A percentile compares a stretch with the other conserved stretches of the same genome.
These are phyloP conservation scores for Aegilops sharonensis DNA, from an alignment of 176 grass and related monocot genomes.

Conservation along the genomic window DNA sequence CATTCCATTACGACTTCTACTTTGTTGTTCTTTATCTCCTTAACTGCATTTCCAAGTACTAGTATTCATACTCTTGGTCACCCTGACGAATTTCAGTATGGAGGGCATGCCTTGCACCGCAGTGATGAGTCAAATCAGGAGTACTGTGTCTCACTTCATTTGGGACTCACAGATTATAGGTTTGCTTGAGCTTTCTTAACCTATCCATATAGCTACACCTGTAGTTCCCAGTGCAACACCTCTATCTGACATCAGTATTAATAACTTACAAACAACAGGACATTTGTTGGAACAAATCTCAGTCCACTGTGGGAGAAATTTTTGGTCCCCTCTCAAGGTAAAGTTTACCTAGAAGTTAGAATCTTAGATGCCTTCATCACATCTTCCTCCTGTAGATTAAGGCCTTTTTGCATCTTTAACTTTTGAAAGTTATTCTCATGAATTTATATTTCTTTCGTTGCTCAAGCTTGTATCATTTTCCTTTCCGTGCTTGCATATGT, in stretches of 20 bases:
- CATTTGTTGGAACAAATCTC: slow-evolving; percentile 95
- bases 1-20: background rate
- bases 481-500: background rate
- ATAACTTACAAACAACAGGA: slow-evolving; percentile 53
- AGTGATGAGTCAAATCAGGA: slow-evolving; percentile 42
- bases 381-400: background rate
- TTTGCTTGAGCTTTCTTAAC: slow-evolving; percentile 23
- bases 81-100: slow-evolving; percentile 62
- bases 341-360: slow-evolving; percentile 41
- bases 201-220: background rate
- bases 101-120: slow-evolving; percentile 47
- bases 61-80: background rate
- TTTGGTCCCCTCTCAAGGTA: slow-evolving; percentile 79
- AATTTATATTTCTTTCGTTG: slow-evolving; percentile 1
- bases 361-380: slow-evolving; percentile 4
- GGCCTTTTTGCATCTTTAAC: background rate
- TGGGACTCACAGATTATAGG: slow-evolving; percentile 98
- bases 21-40: background rate
- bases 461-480: background rate
- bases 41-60: background rate
- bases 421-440: background rate
- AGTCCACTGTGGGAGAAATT: slow-evolving; percentile 83
- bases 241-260: background rate
- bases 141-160: slow-evolving; percentile 56
- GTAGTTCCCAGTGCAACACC: background rate